A percentile compares a stretch with the other conserved stretches of the same genome.
phyloP scores from a whole-genome alignment of 129 eudicot genomes.

The Ambrosia trifida region DNA sequence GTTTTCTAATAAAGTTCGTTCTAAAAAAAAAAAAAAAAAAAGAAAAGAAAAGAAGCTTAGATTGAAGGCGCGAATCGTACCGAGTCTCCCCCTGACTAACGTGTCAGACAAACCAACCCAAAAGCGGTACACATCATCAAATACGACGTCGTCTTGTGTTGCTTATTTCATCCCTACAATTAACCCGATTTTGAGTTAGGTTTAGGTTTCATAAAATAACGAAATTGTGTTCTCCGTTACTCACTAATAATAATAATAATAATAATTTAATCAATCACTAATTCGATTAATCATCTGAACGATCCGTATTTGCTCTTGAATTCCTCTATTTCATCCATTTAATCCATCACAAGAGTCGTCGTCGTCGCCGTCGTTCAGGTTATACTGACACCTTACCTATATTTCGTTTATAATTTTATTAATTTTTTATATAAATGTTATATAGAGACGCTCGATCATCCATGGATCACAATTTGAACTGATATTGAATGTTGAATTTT shows the following conservation, averaged over 20 bases:
- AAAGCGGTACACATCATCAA: neutral
- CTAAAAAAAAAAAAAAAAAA: too few relatives aligned
- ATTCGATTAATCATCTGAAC: constrained; percentile 17
- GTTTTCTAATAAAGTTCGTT: too few relatives aligned
- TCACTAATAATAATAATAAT: neutral
- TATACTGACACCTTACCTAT: constrained; percentile 9
- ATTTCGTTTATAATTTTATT: neutral
- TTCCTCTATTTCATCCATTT: neutral
- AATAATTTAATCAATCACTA: neutral
- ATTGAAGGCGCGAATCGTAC: constrained; percentile 34
- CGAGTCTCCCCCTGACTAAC: neutral
- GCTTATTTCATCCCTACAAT: neutral
- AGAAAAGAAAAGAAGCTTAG: neutral
- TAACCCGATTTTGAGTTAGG: constrained; percentile 2
- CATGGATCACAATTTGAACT: neutral
- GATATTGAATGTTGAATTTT: neutral
- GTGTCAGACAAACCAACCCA: constrained; percentile 32
- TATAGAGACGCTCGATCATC: neutral
- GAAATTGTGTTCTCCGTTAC: constrained; percentile 7
- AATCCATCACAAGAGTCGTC: neutral
- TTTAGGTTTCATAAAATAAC: constrained; percentile 20
- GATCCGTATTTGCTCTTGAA: constrained; percentile 11
- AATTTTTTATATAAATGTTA: neutral
- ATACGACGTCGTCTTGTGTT: constrained; percentile 28
- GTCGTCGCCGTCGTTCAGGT: neutral